A percentile compares a stretch with the other conserved stretches of the same genome.
Evolutionary conservation across 768 basidiomycete species (phyloP).

Genomic region (Leccinum rimulosum): DNA sequence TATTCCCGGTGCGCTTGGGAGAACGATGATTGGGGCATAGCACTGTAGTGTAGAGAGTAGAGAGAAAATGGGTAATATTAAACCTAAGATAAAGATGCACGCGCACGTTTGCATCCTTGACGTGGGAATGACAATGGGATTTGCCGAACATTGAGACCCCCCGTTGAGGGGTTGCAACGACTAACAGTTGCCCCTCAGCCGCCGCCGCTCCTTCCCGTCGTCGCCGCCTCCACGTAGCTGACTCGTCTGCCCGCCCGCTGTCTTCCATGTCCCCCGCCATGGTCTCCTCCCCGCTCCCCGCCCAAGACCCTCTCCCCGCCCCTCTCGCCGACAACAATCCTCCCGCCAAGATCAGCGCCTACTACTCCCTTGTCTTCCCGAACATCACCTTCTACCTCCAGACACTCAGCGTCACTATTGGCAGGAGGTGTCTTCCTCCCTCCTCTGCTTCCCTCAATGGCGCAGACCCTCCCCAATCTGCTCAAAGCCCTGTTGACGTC

Average conservation of each 20-base stretch:
- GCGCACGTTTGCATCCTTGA: slow-evolving; percentile 24
- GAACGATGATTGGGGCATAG: slow-evolving; percentile 24
- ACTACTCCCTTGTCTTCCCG: slow-evolving; percentile 91
- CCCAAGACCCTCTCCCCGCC: slow-evolving; percentile 7
- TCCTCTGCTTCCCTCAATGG: slow-evolving; percentile 48
- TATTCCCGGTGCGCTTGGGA: slow-evolving; percentile 65
- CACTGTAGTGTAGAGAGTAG: background rate
- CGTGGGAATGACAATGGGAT: slow-evolving; percentile 11
- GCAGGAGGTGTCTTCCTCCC: slow-evolving; percentile 75
- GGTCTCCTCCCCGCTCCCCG: slow-evolving; percentile 6
- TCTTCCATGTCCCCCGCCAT: slow-evolving; percentile 27
- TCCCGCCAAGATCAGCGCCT: slow-evolving; percentile 85
- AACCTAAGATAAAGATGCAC: background rate
- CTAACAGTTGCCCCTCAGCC: slow-evolving; percentile 2
- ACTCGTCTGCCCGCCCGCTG: slow-evolving; percentile 7
- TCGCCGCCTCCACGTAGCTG: slow-evolving; percentile 8
- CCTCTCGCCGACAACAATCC: slow-evolving; percentile 17
- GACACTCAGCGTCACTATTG: slow-evolving; percentile 91
- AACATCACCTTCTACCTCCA: slow-evolving; percentile 97
- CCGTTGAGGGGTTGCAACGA: slow-evolving; percentile 5
- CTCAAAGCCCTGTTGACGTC: slow-evolving; percentile 61
- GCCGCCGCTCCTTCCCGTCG: slow-evolving; percentile 5
- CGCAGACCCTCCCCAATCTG: slow-evolving; percentile 39
- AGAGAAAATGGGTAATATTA: background rate
- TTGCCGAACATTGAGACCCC: slow-evolving; percentile 11